Evolutionary conservation across 2,329 filamentous ascomycete genomes (phyloP).

Genomic region (Cordyceps cateniannulata): DNA sequence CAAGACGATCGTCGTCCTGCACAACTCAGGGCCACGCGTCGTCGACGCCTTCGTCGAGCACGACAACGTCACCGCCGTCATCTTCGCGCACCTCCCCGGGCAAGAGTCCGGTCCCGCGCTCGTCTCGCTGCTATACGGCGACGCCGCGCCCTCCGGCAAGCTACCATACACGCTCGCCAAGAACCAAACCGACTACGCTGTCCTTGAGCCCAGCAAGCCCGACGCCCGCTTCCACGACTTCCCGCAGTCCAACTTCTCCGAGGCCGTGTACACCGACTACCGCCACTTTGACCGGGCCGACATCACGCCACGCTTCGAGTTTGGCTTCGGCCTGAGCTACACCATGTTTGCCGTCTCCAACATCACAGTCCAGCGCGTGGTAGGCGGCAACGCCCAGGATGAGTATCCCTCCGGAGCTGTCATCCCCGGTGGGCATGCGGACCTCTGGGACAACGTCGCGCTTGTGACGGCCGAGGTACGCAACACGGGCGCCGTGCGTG

Average conservation of each 20-base stretch:
- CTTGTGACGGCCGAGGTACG: conserved; percentile 31
- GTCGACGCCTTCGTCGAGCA: conserved; percentile 58
- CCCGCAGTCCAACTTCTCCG: conserved; percentile 45
- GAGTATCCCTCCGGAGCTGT: conserved; percentile 34
- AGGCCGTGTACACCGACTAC: conserved; percentile 49
- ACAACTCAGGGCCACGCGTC: conserved; percentile 55
- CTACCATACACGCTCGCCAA: conserved; percentile 57
- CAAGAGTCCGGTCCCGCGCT: conserved; percentile 54
- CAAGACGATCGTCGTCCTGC: conserved; percentile 58
- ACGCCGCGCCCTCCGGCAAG: conserved; percentile 49
- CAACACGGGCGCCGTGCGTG: conserved; percentile 35
- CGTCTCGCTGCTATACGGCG: conserved; percentile 51
- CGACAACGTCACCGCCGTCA: conserved; percentile 55
- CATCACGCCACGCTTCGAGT: conserved; percentile 46
- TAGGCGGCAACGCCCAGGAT: conserved; percentile 19
- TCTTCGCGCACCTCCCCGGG: conserved; percentile 59
- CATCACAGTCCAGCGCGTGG: conserved; percentile 29
- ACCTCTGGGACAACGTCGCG: conserved; percentile 42
- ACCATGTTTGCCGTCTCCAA: conserved; percentile 44
- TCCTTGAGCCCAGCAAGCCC: conserved; percentile 30
- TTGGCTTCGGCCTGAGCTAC: conserved; percentile 52
- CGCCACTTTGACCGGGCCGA: conserved; percentile 44
- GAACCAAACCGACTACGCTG: conserved; percentile 47
- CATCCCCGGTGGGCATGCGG: conserved; percentile 36
- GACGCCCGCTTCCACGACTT: conserved; percentile 45